Conservation (phyloP, 257 asterid genomes). For the Craterostigma plantagineum region DNA sequence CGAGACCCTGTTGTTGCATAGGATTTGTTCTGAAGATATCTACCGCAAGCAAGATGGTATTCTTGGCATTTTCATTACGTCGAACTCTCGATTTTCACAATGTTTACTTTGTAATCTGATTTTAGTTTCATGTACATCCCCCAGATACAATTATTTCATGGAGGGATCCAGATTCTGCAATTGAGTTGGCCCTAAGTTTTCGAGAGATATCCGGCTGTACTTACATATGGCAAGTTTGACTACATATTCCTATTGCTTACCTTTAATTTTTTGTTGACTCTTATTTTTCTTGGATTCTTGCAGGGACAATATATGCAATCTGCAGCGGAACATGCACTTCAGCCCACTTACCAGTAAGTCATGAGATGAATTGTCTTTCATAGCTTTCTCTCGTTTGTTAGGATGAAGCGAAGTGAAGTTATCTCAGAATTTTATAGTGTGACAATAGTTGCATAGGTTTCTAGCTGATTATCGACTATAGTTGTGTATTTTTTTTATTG, state of each 20-base stretch:
- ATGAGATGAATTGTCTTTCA: not conserved
- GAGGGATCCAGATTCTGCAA: slow-evolving; percentile 87
- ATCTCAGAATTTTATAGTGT: too few species aligned
- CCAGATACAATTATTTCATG: slow-evolving; percentile 92
- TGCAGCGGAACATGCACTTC: slow-evolving; percentile 78
- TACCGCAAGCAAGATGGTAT: slow-evolving; percentile 96
- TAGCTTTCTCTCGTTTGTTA: too few species aligned
- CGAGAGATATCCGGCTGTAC: slow-evolving; percentile 94
- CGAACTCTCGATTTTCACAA: not conserved
- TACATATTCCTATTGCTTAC: not conserved
- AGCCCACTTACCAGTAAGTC: slow-evolving; percentile 66
- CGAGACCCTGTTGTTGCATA: slow-evolving; percentile 66
- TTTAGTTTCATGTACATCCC: not conserved
- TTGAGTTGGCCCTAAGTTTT: slow-evolving; percentile 97
- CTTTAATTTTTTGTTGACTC: not conserved
- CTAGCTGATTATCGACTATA: too few species aligned
- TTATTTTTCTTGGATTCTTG: slow-evolving; percentile 11
- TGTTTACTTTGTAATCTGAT: not conserved
- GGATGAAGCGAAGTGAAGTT: too few species aligned
- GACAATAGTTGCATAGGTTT: too few species aligned
- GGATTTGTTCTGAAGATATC: slow-evolving; percentile 78
- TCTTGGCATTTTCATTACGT: not conserved
- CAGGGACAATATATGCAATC: slow-evolving; percentile 82
- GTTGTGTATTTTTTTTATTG: too few species aligned
- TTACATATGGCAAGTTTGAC: slow-evolving; percentile 82